Evolutionary conservation across 352 stramenopile genomes (phyloP).

Genomic region (Globisporangium camurandrum): DNA sequence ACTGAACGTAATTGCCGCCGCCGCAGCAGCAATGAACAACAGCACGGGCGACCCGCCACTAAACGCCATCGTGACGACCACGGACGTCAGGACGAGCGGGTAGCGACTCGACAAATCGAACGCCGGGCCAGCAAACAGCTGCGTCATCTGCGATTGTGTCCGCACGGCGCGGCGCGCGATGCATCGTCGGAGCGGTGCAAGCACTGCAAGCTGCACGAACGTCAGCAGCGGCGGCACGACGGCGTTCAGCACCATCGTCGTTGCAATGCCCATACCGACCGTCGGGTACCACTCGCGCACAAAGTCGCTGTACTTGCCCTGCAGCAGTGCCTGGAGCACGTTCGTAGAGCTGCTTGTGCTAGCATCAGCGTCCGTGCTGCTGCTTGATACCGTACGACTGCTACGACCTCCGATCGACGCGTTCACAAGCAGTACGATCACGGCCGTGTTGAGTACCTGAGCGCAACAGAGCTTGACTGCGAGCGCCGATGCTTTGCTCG

Average conservation of each 20-base stretch:
- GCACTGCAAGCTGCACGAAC: constrained; percentile 47
- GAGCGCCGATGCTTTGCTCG: constrained; percentile 60
- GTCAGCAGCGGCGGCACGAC: constrained; percentile 58
- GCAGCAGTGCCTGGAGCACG: constrained; percentile 47
- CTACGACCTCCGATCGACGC: constrained; percentile 31
- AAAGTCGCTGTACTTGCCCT: constrained; percentile 78
- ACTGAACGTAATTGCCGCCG: constrained; percentile 58
- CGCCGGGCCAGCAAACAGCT: constrained; percentile 56
- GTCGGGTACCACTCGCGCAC: constrained; percentile 82
- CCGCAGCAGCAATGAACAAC: constrained; percentile 66
- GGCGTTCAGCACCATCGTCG: constrained; percentile 83
- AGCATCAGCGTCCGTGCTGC: too few species aligned
- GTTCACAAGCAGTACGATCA: constrained; percentile 81
- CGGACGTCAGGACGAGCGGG: constrained; percentile 75
- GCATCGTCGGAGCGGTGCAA: constrained; percentile 41
- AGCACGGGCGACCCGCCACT: constrained; percentile 70
- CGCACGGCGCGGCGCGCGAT: constrained; percentile 31
- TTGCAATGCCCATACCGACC: constrained; percentile 82
- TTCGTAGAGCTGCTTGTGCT: too few species aligned
- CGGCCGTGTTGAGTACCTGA: constrained; percentile 79
- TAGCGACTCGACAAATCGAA: constrained; percentile 81
- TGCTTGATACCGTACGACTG: too few species aligned
- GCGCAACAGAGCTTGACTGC: constrained; percentile 73
- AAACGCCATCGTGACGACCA: constrained; percentile 83
- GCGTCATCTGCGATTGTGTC: constrained; percentile 72